A percentile compares a stretch with the other conserved stretches of the same genome.
Evolutionary conservation across 1,139 yeast species (phyloP).

Genomic region (Tardiomyces blankii): DNA sequence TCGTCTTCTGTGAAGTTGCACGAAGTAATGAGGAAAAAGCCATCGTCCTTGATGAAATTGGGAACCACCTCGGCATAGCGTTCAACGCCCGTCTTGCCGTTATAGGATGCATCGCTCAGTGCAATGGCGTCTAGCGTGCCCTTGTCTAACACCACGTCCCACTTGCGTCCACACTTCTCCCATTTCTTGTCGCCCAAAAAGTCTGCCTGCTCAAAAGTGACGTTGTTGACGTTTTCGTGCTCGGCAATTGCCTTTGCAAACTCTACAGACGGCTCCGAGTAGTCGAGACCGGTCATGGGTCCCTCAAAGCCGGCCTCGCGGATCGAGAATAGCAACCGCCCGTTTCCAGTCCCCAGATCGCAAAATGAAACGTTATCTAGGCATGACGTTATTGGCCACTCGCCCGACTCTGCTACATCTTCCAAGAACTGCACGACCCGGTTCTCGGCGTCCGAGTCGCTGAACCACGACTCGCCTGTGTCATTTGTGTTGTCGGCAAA

Average conservation of each 20-base stretch:
- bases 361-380: conserved; percentile 29
- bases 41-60: conserved; percentile 42
- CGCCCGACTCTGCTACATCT: conserved; percentile 26
- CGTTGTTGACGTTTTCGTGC: conserved; percentile 28
- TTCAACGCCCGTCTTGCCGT: conserved; percentile 40
- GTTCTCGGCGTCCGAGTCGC: conserved; percentile 82
- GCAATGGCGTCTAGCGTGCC: conserved; percentile 95
- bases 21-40: conserved; percentile 73
- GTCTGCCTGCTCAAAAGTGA: conserved; percentile 40
- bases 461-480: conserved; percentile 95
- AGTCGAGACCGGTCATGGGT: conserved; percentile 65
- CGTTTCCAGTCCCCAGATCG: conserved; percentile 95
- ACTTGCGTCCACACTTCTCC: conserved; percentile 32
- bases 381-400: neutral
- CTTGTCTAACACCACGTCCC: conserved; percentile 75
- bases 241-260: conserved; percentile 55
- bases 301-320: conserved; percentile 48
- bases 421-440: conserved; percentile 61
- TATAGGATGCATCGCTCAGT: conserved; percentile 48
- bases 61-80: conserved; percentile 54
- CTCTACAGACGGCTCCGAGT: conserved; percentile 64
- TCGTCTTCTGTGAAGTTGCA: conserved; percentile 88
- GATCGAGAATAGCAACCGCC: conserved; percentile 68
- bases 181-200: conserved; percentile 22
- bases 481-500: conserved; percentile 65